Percentiles rank a stretch among this genome's conserved stretches.
These are phyloP conservation scores for Alternaria solani DNA, from an alignment of 2,329 filamentous ascomycete species.

Conservation along the genomic window DNA sequence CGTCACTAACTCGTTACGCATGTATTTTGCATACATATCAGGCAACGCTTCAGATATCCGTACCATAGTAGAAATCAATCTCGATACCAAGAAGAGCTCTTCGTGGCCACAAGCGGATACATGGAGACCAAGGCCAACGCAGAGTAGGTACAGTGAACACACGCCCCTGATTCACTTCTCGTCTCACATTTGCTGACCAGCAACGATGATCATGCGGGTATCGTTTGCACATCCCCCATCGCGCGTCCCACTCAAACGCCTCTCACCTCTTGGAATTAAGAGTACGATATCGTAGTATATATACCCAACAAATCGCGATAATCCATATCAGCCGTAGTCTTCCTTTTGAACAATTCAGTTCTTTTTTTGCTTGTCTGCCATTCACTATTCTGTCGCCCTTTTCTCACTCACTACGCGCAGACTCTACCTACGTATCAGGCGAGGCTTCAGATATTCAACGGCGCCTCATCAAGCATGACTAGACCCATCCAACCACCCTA, in stretches of 20 bases:
- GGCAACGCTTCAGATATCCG: neutral
- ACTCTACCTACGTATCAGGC: neutral
- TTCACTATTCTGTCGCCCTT: neutral
- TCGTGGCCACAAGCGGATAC: no score
- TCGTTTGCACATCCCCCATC: neutral
- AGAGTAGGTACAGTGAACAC: no score
- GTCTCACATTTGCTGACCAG: no score
- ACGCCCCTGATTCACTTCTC: no score
- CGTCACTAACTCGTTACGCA: neutral
- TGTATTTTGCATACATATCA: neutral
- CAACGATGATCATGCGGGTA: neutral
- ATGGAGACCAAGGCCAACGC: no score
- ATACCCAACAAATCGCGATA: neutral
- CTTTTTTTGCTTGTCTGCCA: neutral
- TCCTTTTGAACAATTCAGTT: neutral
- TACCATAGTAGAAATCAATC: no score
- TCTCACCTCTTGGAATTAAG: neutral
- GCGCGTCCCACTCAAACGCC: neutral
- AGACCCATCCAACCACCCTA: slow-evolving; percentile 54
- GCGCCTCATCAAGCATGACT: neutral
- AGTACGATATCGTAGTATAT: neutral
- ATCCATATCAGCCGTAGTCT: neutral
- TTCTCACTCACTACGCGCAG: no score
- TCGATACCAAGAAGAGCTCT: no score
- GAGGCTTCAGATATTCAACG: neutral